These are phyloP conservation scores for Simplicillium aogashimaense DNA, from an alignment of 2,329 filamentous ascomycete species.

Conservation along the genomic window DNA sequence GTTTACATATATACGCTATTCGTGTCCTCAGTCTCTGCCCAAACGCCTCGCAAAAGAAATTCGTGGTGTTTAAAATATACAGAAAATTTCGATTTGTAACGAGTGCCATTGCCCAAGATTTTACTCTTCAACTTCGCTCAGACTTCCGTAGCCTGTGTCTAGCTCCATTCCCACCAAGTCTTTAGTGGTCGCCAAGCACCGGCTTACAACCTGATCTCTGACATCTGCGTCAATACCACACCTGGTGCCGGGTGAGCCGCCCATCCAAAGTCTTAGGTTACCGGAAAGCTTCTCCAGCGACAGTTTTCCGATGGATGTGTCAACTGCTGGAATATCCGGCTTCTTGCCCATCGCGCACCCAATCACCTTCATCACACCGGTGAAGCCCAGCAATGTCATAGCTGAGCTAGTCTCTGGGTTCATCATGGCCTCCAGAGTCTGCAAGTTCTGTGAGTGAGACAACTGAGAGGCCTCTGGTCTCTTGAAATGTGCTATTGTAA, in stretches of 20 bases:
- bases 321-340: conserved; percentile 34
- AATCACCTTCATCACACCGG: conserved; percentile 49
- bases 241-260: conserved; percentile 38
- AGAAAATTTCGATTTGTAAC: no score
- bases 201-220: conserved; percentile 43
- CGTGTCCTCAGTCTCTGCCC: not conserved
- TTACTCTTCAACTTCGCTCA: conserved; percentile 36
- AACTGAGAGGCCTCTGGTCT: conserved; percentile 24
- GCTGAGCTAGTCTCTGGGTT: conserved; percentile 28
- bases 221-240: conserved; percentile 40
- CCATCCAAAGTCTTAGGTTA: conserved; percentile 51
- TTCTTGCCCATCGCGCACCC: conserved; percentile 38
- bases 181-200: conserved; percentile 46
- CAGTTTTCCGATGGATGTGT: conserved; percentile 10
- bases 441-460: conserved; percentile 30
- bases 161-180: conserved; percentile 48
- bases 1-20: not conserved
- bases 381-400: conserved; percentile 50
- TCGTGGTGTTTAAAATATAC: no score
- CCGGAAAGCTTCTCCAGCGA: conserved; percentile 48
- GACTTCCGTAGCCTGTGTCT: conserved; percentile 50
- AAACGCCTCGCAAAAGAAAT: not conserved
- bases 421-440: conserved; percentile 38
- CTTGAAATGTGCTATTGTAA: conserved; percentile 49
- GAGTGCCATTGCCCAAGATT: not conserved